Evolutionary conservation across 495 filamentous ascomycete genomes (phyloP).

Genomic region (Penicillium roqueforti): DNA sequence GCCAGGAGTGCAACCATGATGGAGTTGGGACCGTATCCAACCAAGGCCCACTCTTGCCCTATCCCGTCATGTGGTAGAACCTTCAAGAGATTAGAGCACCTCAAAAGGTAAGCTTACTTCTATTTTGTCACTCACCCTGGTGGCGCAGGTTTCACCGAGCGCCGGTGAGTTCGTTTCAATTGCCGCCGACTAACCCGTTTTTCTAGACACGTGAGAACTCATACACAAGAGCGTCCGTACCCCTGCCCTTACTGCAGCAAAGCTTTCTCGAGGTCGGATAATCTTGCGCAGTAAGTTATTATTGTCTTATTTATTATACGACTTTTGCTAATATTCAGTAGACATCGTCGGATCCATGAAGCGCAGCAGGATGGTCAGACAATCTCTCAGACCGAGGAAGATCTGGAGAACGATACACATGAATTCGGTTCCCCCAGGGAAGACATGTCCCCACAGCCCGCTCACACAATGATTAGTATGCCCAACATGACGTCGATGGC

Average conservation of each 20-base stretch:
- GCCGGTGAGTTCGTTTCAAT: conserved; percentile 41
- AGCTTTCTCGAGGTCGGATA: conserved; percentile 96
- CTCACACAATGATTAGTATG: conserved; percentile 34
- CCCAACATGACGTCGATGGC: conserved; percentile 40
- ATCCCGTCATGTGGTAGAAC: conserved; percentile 95
- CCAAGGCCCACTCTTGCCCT: conserved; percentile 97
- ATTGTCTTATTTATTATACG: neutral
- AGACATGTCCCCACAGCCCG: conserved; percentile 53
- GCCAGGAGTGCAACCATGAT: conserved; percentile 94
- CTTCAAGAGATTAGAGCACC: conserved; percentile 98
- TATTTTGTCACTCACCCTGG: conserved; percentile 20
- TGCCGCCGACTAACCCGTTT: conserved; percentile 55
- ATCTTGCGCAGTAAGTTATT: conserved; percentile 84
- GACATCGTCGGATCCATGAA: conserved; percentile 95
- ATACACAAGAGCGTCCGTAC: conserved; percentile 98
- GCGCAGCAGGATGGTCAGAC: conserved; percentile 64
- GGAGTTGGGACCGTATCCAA: conserved; percentile 93
- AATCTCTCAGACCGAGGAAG: conserved; percentile 63
- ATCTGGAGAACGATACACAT: conserved; percentile 68
- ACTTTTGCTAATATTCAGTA: conserved; percentile 31
- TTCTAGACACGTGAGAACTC: conserved; percentile 92
- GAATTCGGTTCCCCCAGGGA: conserved; percentile 73
- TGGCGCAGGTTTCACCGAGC: conserved; percentile 18
- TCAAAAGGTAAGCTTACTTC: conserved; percentile 79
- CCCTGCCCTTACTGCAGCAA: conserved; percentile 96